Evolutionary conservation across 208 protist genomes (phyloP).

Genomic region (Crithidia fasciculata): DNA sequence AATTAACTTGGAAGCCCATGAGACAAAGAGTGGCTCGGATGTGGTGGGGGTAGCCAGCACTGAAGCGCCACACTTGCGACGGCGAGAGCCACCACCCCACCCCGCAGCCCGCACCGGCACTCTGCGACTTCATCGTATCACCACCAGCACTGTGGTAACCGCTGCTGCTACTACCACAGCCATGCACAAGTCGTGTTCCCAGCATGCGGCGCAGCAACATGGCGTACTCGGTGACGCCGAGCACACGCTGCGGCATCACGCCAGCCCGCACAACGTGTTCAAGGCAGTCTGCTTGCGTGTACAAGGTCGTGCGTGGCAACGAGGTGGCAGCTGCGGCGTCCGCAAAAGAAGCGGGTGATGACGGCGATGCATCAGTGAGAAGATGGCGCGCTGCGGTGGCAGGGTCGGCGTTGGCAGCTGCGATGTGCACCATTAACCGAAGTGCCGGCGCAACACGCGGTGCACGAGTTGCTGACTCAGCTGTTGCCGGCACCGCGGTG

Average conservation of each 20-base stretch:
- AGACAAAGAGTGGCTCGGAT: conserved; percentile 59
- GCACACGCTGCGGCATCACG: conserved; percentile 44
- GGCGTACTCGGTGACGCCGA: conserved; percentile 62
- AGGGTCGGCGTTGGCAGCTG: conserved; percentile 29
- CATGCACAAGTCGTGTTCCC: conserved; percentile 17
- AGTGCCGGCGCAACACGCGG: not conserved
- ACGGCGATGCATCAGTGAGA: not conserved
- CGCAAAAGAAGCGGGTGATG: not conserved
- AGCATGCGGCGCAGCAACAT: conserved; percentile 50
- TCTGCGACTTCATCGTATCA: not conserved
- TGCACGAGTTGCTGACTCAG: no score
- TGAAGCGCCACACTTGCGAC: conserved; percentile 64
- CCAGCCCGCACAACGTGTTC: conserved; percentile 48
- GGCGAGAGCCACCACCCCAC: conserved; percentile 62
- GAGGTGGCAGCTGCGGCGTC: not conserved
- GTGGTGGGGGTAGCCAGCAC: conserved; percentile 36
- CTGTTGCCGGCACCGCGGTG: not conserved
- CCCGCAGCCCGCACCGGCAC: not conserved
- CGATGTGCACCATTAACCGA: conserved; percentile 15
- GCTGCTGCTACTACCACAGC: not conserved
- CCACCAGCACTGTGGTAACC: not conserved
- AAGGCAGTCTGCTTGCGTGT: conserved; percentile 19
- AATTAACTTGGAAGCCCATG: conserved; percentile 61
- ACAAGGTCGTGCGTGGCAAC: not conserved
- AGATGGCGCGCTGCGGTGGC: not conserved